Base-by-base conservation (phyloP, 352 stramenopile species). In the Pythium dissimile region DNA sequence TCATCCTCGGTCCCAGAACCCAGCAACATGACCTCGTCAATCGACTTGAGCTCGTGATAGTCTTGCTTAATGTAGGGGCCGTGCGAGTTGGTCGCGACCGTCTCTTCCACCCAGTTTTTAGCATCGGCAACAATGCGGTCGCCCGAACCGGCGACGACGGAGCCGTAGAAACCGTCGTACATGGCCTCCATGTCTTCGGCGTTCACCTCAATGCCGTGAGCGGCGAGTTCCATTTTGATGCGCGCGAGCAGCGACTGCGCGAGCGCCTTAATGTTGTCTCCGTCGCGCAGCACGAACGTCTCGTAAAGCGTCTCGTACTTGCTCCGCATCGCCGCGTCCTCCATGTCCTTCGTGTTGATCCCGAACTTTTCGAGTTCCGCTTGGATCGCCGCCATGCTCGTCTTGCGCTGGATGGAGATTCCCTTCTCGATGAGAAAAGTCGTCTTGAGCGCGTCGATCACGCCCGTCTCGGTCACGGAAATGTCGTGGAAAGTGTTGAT, bases 341-440 rank as follows among this genome's bases (percentile, higher is more conserved):
- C 51, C 16, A 70, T 42, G 2, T 1, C 16, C 1, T 23, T 39
- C 15, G 30, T 23, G n/a, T 75, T 61, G 15, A 85, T 62, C 4
- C 73, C 77, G 59, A 90, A 89, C 46, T 89, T 90, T 12, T 46
- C 21, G 6, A 92, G 53, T 48, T 92, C 80, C 0, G 53, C 51
- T 4, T 68, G 61, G 42, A 92, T 72, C 1, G 55, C 54, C 3
- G 54, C 34, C 1, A 69, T 47, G 15, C 73, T 67, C 4, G 61
- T 74, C 53, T 86, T 71, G 18, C 73, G 52, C 31, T 84, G 66
- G 41, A 89, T 75, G 1, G 72, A 86, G 45, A 92, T 89, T 27
- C 60, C 63, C 44, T 89, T 89, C 32, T 89, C 83, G 35, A 87
- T 79, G 18, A 92, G 43, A 47, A 89, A 91, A 11, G 71, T 70